A percentile compares a stretch with the other conserved stretches of the same genome.
Conservation (phyloP, 257 asterid species). For the Solanum ossicruentum region DNA sequence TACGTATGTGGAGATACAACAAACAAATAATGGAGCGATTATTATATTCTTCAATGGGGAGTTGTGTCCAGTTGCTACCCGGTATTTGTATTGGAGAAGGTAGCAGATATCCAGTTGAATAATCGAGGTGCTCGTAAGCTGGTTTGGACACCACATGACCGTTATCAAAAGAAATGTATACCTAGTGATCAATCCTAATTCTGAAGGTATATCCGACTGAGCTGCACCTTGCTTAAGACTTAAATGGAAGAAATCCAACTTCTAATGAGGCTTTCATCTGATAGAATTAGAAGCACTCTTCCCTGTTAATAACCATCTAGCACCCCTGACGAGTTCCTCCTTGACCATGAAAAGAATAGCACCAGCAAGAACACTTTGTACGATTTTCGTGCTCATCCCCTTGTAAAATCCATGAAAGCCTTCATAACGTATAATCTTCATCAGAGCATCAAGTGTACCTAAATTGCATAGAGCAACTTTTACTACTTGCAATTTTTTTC, state of each 20-base stretch:
- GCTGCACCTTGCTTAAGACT: not conserved
- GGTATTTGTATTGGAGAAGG: not conserved
- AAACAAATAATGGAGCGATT: not conserved
- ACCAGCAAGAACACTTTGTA: constrained; percentile 93
- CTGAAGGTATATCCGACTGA: not conserved
- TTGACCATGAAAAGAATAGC: constrained; percentile 95
- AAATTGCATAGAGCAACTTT: constrained; percentile 4
- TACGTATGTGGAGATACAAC: not conserved
- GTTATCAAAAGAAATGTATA: not conserved
- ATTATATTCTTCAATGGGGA: not conserved
- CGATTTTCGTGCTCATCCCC: constrained; percentile 91
- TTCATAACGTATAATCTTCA: constrained; percentile 79
- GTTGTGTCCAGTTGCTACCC: not conserved
- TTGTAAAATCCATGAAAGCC: constrained; percentile 76
- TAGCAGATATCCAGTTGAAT: not conserved
- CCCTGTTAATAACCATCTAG: constrained; percentile 64
- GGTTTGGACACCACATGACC: not conserved
- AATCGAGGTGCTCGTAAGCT: not conserved
- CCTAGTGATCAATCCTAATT: not conserved
- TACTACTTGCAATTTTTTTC: not conserved
- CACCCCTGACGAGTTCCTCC: constrained; percentile 84
- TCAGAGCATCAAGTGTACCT: constrained; percentile 83
- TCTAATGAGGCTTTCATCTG: constrained; percentile 18
- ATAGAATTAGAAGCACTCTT: constrained; percentile 9
- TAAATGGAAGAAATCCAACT: not conserved